Base-by-base conservation (phyloP, 345 rosid genomes). In the Durio zibethinus region DNA sequence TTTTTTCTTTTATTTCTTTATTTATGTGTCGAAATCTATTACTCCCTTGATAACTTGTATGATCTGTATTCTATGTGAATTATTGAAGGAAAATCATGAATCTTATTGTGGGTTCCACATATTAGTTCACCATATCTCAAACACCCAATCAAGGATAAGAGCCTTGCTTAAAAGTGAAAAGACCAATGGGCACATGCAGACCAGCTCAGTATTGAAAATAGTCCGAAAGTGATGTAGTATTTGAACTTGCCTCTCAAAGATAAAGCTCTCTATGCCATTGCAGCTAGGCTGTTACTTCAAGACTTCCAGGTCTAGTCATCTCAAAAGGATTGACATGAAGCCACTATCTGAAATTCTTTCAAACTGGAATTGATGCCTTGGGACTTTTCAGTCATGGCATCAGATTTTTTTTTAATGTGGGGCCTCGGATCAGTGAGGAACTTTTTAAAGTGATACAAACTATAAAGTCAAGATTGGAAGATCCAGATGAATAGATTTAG, bases 51-150 rank as follows among this genome's bases (percentile, higher is more conserved):
- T 27, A 50, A 50, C 45, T 33, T 31, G 29, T 33, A 31, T 1
- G 18, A 8, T 33, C 36, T 33, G 14, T 21, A 25, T 52, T 31
- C 75, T 72, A n/a, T 20, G 29, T 52, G 83, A 52, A 79, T 81
- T 60, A 82, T 81, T 78, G 52, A 76, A 52, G 16, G 53, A 60
- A 59, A 78, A 70, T 5, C 62, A 45, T 67, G 81, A 81, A 80
- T 73, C 38, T 61, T 16, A 2, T 27, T 10, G 64, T 80, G 81
- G 81, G 85, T 66, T 61, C 31, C 85, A 66, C 10, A 9, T 36
- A 33, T 33, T 65, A 35, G 79, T 57, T 85, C 75, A 45, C 65
- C 43, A 45, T 48, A 79, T 66, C 75, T 45, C 48, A 60, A 74
- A 27, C 75, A n/a, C 70, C 75, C 78, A 64, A 77, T 42, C 52